Conservation (phyloP, 1,284 basidiomycete genomes). For the Sphaerobolus stellatus region DNA sequence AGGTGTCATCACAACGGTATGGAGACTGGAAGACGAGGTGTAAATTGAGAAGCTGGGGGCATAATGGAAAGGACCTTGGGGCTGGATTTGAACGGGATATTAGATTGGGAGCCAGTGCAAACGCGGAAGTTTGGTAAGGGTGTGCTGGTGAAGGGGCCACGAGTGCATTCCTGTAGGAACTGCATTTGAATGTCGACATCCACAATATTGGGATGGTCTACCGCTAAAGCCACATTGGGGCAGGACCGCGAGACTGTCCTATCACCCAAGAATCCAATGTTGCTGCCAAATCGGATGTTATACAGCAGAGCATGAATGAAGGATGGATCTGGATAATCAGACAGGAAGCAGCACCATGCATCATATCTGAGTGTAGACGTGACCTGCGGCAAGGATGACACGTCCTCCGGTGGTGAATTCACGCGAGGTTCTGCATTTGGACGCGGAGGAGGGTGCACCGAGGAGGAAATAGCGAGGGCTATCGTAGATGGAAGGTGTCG, state of each 20-base stretch:
- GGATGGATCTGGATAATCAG: conserved; percentile 31
- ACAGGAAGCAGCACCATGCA: conserved; percentile 27
- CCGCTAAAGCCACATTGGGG: conserved; percentile 1
- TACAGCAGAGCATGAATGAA: conserved; percentile 30
- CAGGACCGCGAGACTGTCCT: neutral
- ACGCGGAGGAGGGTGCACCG: conserved; percentile 17
- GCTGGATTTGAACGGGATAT: no score
- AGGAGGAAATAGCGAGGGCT: conserved; percentile 11
- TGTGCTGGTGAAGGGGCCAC: no score
- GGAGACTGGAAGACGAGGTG: no score
- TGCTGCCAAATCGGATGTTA: conserved; percentile 31
- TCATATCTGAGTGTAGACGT: conserved; percentile 19
- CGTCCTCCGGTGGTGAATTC: conserved; percentile 22
- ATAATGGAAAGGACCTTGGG: no score
- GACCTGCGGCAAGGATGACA: conserved; percentile 15
- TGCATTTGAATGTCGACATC: no score
- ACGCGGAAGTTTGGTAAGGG: no score
- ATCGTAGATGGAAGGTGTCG: neutral
- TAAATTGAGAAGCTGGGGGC: no score
- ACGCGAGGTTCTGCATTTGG: conserved; percentile 28
- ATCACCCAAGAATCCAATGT: conserved; percentile 30
- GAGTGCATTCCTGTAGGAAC: no score
- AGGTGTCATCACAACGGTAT: no score
- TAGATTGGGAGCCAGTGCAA: neutral
- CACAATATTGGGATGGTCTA: no score